Base-by-base conservation (phyloP, 768 basidiomycete genomes). In the Tylopilus subfusipes region DNA sequence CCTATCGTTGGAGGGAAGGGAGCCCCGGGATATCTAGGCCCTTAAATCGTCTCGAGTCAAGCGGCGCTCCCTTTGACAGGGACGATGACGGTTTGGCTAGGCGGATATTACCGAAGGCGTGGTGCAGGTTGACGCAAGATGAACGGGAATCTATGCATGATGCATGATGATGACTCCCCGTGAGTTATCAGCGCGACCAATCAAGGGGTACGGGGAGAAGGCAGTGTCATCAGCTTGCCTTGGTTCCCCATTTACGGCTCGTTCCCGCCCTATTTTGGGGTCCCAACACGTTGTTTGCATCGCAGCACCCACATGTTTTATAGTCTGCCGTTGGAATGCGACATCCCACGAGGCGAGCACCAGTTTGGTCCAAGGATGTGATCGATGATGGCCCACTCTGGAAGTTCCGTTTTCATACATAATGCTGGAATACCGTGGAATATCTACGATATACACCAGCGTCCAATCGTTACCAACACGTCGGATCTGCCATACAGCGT, bases 51-150 rank as follows among this genome's bases (percentile, higher is more conserved):
- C 46, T 61, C 52, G 52, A 51, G 36, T 29, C 63, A 66, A 60
- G 61, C 58, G 60, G 64, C 62, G 62, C 55, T 59, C 25, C 31
- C 38, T 19, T 42, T 49, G 54, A 55, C 52, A 62, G 58, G 57
- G 40, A 50, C 50, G 65, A 62, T 61, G 64, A 62, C 56, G 63
- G 56, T 60, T 56, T 44, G 42, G 55, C 29, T 55, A 36, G 43
- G 50, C 69, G 69, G 69, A 71, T 64, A 71, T 71, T 71, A 71
- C 67, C 69, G 69, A 72, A 52, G 59, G 56, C 63, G 63, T 67
- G 62, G 62, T 70, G 69, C 52, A 54, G 56, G 59, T 61, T 62
- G 60, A 59, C 55, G 55, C 39, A 53, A 59, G 53, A 62, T 61
- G 65, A 69, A 72, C 67, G 71, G 70, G 65, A 70, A 70, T 63